These are phyloP conservation scores for Phytophthora niederhauseri DNA, from an alignment of 352 stramenopile genomes.

Conservation along the genomic window DNA sequence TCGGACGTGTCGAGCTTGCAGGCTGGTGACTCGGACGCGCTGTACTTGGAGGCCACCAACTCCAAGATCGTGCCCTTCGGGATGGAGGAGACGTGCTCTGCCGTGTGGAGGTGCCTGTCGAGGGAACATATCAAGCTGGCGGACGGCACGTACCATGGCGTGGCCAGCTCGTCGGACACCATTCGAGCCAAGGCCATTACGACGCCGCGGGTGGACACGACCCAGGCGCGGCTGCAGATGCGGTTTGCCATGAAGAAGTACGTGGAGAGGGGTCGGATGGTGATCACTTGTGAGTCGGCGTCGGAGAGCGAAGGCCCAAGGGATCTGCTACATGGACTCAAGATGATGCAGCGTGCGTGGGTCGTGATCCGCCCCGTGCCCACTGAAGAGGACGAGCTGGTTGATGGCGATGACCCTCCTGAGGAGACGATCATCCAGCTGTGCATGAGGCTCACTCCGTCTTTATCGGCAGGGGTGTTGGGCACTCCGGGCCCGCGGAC, in stretches of 20 bases:
- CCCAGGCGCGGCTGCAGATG: constrained; percentile 40
- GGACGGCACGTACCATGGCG: constrained; percentile 45
- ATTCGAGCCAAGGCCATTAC: constrained; percentile 56
- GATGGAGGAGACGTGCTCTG: constrained; percentile 40
- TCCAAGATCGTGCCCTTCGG: constrained; percentile 54
- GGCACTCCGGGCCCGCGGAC: constrained; percentile 27
- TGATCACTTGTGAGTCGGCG: constrained; percentile 38
- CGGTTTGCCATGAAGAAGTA: constrained; percentile 49
- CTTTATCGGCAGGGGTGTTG: constrained; percentile 29
- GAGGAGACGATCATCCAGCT: constrained; percentile 56
- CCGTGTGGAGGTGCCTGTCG: constrained; percentile 47
- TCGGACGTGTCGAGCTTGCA: constrained; percentile 41
- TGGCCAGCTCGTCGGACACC: constrained; percentile 34
- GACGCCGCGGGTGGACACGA: constrained; percentile 38
- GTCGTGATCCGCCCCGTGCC: constrained; percentile 41
- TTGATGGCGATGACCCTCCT: background rate
- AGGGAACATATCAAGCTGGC: constrained; percentile 40
- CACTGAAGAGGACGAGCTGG: constrained; percentile 8
- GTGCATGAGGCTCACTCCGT: constrained; percentile 58
- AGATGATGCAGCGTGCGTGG: constrained; percentile 51
- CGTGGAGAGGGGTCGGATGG: constrained; percentile 26
- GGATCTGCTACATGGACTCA: constrained; percentile 42
- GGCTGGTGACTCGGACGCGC: constrained; percentile 25
- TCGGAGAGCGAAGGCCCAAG: constrained; percentile 40
- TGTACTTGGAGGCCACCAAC: constrained; percentile 47